These are phyloP conservation scores for Leccinum ochraceum DNA, from an alignment of 768 basidiomycete genomes.

Conservation along the genomic window DNA sequence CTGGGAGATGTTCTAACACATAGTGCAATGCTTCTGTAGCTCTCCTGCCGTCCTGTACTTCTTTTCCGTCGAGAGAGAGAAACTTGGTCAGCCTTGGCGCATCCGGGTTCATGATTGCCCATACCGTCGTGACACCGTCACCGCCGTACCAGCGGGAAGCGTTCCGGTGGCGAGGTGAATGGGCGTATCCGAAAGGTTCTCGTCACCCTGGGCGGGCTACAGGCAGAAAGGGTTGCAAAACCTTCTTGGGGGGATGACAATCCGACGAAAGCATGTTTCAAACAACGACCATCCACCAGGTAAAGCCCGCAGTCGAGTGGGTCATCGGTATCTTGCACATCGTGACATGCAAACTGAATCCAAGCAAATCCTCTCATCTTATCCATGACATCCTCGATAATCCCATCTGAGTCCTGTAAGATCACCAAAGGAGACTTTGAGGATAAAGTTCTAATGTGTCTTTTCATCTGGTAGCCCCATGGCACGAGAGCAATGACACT, in stretches of 20 bases:
- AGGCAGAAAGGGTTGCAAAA: slow-evolving; percentile 26
- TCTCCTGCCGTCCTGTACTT: neutral
- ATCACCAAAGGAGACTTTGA: neutral
- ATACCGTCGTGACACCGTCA: neutral
- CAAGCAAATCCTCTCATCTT: neutral
- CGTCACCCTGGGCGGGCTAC: neutral
- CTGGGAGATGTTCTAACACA: neutral
- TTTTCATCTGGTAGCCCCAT: neutral
- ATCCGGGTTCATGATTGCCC: neutral
- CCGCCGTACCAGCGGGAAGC: neutral
- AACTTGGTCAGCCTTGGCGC: neutral
- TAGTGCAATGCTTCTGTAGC: neutral
- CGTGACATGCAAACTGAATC: slow-evolving; percentile 37
- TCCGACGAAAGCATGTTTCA: neutral
- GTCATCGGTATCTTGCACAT: slow-evolving; percentile 15
- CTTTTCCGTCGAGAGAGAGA: neutral
- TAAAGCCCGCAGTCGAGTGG: slow-evolving; percentile 24
- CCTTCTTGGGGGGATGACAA: slow-evolving; percentile 16
- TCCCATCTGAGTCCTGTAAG: neutral
- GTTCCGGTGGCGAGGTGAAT: neutral
- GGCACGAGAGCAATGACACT: neutral
- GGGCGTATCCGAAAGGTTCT: neutral
- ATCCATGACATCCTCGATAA: neutral
- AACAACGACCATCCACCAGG: slow-evolving; percentile 1
- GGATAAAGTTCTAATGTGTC: neutral